Conservation (phyloP, 495 filamentous ascomycete genomes). For the Daldinia concentrica region DNA sequence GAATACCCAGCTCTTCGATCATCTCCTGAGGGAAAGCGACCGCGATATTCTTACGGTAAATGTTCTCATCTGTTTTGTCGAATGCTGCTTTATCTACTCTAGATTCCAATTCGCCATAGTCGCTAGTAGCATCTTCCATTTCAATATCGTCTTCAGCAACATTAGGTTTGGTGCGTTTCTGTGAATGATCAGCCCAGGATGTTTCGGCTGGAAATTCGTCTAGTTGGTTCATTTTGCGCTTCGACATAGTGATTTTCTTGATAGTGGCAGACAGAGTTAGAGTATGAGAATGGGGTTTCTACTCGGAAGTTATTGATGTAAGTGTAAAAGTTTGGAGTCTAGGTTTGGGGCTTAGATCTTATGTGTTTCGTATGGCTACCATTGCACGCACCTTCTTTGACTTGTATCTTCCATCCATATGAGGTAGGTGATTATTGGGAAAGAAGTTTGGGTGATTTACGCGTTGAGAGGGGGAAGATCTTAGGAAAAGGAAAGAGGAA, state of each 20-base stretch:
- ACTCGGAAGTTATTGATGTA: neutral
- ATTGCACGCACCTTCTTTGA: neutral
- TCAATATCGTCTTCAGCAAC: neutral
- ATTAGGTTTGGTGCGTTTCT: neutral
- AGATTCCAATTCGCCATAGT: neutral
- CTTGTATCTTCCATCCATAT: neutral
- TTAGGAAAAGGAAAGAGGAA: neutral
- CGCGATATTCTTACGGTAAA: too few species aligned
- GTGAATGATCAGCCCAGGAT: neutral
- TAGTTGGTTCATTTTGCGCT: neutral
- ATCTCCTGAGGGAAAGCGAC: too few species aligned
- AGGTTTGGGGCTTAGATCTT: neutral
- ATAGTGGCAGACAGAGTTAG: neutral
- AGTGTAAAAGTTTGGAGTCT: neutral
- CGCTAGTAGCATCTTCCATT: neutral
- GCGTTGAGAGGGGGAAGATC: neutral
- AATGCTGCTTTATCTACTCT: too few species aligned
- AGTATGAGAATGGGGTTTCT: neutral
- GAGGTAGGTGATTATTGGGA: neutral
- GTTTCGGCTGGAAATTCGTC: neutral
- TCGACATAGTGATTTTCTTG: neutral
- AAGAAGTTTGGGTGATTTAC: neutral
- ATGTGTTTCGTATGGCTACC: neutral
- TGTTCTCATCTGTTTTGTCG: too few species aligned
- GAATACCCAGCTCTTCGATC: too few species aligned